Evolutionary conservation across 2,329 filamentous ascomycete species (phyloP).

Genomic region (Esteya vermicola): DNA sequence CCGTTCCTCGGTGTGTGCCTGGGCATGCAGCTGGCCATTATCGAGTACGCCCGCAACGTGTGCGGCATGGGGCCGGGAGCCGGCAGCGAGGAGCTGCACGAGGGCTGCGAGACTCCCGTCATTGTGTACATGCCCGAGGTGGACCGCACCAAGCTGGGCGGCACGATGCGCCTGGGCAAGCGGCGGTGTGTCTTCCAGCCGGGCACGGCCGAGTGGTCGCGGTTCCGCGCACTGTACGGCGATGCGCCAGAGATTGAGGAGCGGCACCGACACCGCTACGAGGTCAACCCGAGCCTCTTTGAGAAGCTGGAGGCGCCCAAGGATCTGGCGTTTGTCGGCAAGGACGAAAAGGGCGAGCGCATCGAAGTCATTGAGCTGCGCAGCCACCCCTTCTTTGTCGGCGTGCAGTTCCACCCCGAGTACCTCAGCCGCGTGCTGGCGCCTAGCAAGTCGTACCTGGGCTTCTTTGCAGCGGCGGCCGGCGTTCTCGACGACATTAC

Average conservation of each 20-base stretch:
- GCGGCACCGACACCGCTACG: conserved; percentile 67
- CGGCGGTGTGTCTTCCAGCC: conserved; percentile 57
- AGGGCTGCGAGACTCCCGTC: conserved; percentile 48
- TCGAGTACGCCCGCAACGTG: conserved; percentile 71
- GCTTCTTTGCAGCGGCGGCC: conserved; percentile 67
- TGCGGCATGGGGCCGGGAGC: conserved; percentile 47
- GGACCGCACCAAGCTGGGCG: conserved; percentile 49
- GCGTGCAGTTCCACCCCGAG: conserved; percentile 82
- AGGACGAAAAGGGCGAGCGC: conserved; percentile 57
- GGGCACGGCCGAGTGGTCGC: conserved; percentile 52
- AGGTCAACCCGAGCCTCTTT: conserved; percentile 62
- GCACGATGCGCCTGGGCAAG: conserved; percentile 64
- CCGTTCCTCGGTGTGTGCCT: conserved; percentile 86
- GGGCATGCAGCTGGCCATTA: conserved; percentile 84
- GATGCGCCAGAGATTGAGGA: conserved; percentile 37
- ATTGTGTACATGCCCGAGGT: conserved; percentile 87
- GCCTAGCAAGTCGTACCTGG: conserved; percentile 64
- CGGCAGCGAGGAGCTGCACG: conserved; percentile 40
- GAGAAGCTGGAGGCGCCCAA: conserved; percentile 46
- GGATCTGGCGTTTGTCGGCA: conserved; percentile 53
- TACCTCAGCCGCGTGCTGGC: conserved; percentile 63
- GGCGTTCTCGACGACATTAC: conserved; percentile 42
- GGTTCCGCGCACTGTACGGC: conserved; percentile 55
- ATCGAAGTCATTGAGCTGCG: conserved; percentile 68
- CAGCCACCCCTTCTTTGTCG: conserved; percentile 59